Percentiles rank a stretch among this genome's conserved stretches.
These are phyloP conservation scores for Phlebiopsis flavidoalba DNA, from an alignment of 768 basidiomycete species.

Conservation along the genomic window DNA sequence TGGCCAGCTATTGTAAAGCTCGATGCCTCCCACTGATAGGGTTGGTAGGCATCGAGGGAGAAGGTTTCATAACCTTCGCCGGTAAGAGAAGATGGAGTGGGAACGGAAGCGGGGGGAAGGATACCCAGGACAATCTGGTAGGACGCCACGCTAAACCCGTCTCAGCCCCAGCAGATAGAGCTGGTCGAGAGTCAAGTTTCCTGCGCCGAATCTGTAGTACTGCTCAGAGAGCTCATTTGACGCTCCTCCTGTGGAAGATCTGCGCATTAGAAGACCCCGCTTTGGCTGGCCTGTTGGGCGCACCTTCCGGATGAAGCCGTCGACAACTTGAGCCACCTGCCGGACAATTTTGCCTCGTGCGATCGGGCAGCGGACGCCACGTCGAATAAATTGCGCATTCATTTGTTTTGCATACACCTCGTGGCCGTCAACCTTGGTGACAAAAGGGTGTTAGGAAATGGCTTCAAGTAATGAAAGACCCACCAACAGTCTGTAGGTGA, in stretches of 20 bases:
- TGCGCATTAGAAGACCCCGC: not conserved
- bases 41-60: not conserved
- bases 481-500: not conserved
- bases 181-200: not conserved
- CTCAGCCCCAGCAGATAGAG: slow-evolving; percentile 10
- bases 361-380: not conserved
- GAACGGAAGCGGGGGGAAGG: not conserved
- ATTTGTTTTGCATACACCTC: not conserved
- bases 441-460: not conserved
- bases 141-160: not conserved
- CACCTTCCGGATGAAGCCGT: slow-evolving; percentile 3
- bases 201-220: not conserved
- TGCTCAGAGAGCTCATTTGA: not conserved
- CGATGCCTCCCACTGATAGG: not conserved
- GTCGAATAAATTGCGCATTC: not conserved
- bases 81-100: too few relatives aligned
- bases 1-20: not conserved
- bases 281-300: not conserved
- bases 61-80: not conserved
- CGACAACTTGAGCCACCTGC: slow-evolving; percentile 8
- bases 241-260: not conserved
- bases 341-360: not conserved
- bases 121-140: slow-evolving; percentile 7
- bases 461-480: not conserved
- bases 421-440: not conserved